Conservation (phyloP, 495 filamentous ascomycete species). For the Penicillium bialowiezense region DNA sequence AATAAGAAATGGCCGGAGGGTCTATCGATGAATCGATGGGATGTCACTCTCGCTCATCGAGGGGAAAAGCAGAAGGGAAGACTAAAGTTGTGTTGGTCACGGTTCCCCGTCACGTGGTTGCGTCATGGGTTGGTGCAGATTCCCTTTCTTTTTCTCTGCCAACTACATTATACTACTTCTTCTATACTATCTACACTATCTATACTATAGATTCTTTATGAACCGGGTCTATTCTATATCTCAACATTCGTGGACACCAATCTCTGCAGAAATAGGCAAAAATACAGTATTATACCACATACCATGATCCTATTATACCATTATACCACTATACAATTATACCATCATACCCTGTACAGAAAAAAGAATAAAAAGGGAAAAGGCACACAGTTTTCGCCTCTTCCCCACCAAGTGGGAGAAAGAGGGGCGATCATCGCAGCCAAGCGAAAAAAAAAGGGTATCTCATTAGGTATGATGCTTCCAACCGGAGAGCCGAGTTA, state of each 20-base stretch:
- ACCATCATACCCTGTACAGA: no score
- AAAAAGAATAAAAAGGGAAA: background rate
- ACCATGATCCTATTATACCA: no score
- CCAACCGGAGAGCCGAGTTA: no score
- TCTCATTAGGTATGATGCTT: no score
- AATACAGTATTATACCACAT: no score
- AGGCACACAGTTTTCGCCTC: constrained; percentile 18
- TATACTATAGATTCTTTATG: no score
- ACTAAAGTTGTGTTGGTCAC: constrained; percentile 14
- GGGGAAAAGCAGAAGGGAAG: constrained; percentile 27
- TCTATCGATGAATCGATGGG: constrained; percentile 19
- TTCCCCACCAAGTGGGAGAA: constrained; percentile 27
- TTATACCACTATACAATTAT: no score
- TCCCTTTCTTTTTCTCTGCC: background rate
- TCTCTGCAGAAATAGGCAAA: no score
- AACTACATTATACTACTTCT: background rate
- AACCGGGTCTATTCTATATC: no score
- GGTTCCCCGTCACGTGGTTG: constrained; percentile 41
- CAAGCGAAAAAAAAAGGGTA: constrained; percentile 18
- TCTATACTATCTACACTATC: no score
- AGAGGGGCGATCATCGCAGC: constrained; percentile 28
- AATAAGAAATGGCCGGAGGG: constrained; percentile 5
- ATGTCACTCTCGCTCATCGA: constrained; percentile 21
- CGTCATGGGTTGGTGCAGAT: constrained; percentile 39
- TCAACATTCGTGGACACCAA: no score